A percentile compares a stretch with the other conserved stretches of the same genome.
phyloP scores from a whole-genome alignment of 1,284 basidiomycete species.

The Anthracocystis panici-leucophaei region DNA sequence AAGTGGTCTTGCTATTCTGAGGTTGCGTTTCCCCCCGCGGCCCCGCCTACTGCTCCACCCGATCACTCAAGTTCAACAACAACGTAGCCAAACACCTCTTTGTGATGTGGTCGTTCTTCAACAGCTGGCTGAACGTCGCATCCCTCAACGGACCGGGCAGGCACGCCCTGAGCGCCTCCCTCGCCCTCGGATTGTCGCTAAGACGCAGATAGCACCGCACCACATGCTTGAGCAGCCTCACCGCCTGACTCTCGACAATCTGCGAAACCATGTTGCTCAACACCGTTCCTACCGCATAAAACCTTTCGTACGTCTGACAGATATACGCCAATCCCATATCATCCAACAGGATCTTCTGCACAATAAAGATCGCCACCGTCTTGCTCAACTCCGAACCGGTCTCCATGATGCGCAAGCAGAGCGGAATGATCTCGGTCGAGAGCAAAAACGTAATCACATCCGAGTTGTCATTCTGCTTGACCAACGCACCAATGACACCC shows the following conservation, averaged over 20 bases:
- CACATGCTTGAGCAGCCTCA: slow-evolving; percentile 95
- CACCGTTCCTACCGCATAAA: slow-evolving; percentile 98
- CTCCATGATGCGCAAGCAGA: slow-evolving; percentile 99
- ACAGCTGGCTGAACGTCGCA: slow-evolving; percentile 88
- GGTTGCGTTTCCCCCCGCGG: neutral
- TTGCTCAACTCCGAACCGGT: slow-evolving; percentile 99
- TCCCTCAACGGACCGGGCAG: slow-evolving; percentile 96
- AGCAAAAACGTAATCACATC: slow-evolving; percentile 99
- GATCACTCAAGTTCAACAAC: slow-evolving; percentile 83
- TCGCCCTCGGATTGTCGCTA: slow-evolving; percentile 95
- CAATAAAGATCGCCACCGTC: slow-evolving; percentile 99
- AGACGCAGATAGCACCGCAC: slow-evolving; percentile 95
- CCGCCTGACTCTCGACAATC: slow-evolving; percentile 87
- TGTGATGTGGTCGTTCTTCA: slow-evolving; percentile 74
- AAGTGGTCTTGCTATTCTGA: too few relatives aligned
- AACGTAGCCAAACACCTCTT: slow-evolving; percentile 90
- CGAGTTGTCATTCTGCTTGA: slow-evolving; percentile 95
- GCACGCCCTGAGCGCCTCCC: slow-evolving; percentile 94
- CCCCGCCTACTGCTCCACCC: slow-evolving; percentile 66
- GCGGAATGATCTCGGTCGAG: slow-evolving; percentile 98
- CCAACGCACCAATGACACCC: slow-evolving; percentile 97
- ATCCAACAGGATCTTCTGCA: slow-evolving; percentile 98
- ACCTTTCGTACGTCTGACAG: slow-evolving; percentile 98
- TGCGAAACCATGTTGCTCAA: slow-evolving; percentile 97
- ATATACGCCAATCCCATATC: slow-evolving; percentile 98